phyloP scores from a whole-genome alignment of 148 eudicot genomes.

The Agrostemma githago region DNA sequence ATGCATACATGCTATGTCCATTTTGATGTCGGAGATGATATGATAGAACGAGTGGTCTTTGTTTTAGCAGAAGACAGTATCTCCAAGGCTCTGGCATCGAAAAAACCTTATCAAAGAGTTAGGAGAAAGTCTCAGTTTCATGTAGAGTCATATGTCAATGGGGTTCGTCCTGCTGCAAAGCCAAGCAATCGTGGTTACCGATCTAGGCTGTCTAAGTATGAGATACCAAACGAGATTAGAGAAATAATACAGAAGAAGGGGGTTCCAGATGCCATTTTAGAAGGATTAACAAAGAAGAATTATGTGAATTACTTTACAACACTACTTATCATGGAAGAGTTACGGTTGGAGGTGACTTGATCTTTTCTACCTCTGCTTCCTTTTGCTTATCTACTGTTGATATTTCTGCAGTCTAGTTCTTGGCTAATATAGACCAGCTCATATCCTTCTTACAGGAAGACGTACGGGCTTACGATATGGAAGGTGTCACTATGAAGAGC shows the following conservation, averaged over 20 bases:
- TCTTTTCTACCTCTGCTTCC: background rate
- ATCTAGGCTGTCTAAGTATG: constrained; percentile 39
- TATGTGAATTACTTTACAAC: constrained; percentile 54
- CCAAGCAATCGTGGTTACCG: constrained; percentile 24
- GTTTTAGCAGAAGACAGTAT: constrained; percentile 75
- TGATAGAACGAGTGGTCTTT: constrained; percentile 66
- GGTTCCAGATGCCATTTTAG: constrained; percentile 44
- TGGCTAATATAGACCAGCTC: background rate
- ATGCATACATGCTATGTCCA: constrained; percentile 70
- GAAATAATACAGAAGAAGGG: constrained; percentile 35
- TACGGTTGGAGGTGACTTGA: constrained; percentile 68
- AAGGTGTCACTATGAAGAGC: constrained; percentile 45
- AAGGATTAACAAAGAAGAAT: constrained; percentile 47
- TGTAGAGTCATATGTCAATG: constrained; percentile 38
- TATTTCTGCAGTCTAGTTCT: constrained; percentile 1
- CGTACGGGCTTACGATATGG: constrained; percentile 71
- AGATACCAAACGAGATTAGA: constrained; percentile 48
- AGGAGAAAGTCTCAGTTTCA: constrained; percentile 37
- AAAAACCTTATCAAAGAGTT: constrained; percentile 49
- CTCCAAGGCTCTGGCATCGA: constrained; percentile 59
- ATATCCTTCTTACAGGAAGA: constrained; percentile 53
- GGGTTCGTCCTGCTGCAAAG: constrained; percentile 62
- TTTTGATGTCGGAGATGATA: constrained; percentile 51
- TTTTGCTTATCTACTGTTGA: constrained; percentile 1
- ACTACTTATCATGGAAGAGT: constrained; percentile 72